phyloP scores from a whole-genome alignment of 257 asterid species.

The Linderniella brevidens region DNA sequence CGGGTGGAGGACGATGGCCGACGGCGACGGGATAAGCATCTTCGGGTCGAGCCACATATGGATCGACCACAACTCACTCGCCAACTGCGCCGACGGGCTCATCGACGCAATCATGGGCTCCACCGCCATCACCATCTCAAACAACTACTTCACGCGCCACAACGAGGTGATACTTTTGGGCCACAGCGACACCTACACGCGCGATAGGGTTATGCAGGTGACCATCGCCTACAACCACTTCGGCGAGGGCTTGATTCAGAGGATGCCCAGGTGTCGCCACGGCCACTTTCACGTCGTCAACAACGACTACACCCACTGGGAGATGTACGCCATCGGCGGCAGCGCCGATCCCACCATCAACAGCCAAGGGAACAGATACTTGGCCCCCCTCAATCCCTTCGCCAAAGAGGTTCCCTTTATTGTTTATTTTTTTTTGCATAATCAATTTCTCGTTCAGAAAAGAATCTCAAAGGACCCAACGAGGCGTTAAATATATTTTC shows the following conservation, averaged over 20 bases:
- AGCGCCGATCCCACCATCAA: conserved; percentile 91
- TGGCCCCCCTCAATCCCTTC: conserved; percentile 59
- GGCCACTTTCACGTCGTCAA: conserved; percentile 88
- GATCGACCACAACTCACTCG: conserved; percentile 71
- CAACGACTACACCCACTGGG: conserved; percentile 90
- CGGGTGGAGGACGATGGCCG: conserved; percentile 83
- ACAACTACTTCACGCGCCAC: conserved; percentile 73
- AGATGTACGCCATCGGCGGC: conserved; percentile 94
- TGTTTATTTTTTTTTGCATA: too few relatives aligned
- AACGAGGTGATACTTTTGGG: conserved; percentile 59
- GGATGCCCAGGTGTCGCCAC: conserved; percentile 84
- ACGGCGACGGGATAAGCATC: conserved; percentile 77
- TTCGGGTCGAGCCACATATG: conserved; percentile 70
- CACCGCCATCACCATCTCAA: conserved; percentile 78
- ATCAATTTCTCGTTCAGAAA: too few relatives aligned
- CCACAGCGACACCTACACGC: conserved; percentile 22
- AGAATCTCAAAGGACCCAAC: too few relatives aligned
- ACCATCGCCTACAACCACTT: conserved; percentile 39
- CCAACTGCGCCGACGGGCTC: conserved; percentile 77
- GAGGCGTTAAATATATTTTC: too few relatives aligned
- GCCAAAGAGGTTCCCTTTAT: conserved; percentile 83
- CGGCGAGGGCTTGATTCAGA: conserved; percentile 29
- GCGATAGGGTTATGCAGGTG: conserved; percentile 32
- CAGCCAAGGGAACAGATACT: conserved; percentile 85
- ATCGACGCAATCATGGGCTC: conserved; percentile 81